These are phyloP conservation scores for Inonotus hispidus DNA, from an alignment of 1,284 basidiomycete species.

Conservation along the genomic window DNA sequence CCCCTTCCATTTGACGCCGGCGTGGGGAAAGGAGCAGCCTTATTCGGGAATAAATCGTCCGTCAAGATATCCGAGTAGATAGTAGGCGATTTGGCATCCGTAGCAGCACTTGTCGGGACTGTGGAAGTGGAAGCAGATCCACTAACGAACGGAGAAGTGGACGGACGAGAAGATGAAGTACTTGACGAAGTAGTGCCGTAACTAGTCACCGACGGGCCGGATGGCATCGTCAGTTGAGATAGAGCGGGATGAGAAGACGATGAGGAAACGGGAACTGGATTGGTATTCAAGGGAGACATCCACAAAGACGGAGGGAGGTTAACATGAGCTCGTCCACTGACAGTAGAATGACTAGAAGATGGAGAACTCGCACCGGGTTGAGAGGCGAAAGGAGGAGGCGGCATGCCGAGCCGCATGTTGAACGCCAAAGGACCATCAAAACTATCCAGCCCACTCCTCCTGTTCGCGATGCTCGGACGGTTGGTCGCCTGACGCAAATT, in stretches of 20 bases:
- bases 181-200: constrained; percentile 28
- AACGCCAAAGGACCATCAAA: constrained; percentile 1
- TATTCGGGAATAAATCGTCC: constrained; percentile 55
- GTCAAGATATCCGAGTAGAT: constrained; percentile 63
- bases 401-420: constrained; percentile 18
- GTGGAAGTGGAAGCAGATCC: constrained; percentile 17
- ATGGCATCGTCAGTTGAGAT: constrained; percentile 18
- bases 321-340: constrained; percentile 46
- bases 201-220: constrained; percentile 16
- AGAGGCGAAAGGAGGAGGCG: constrained; percentile 13
- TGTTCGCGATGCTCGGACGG: constrained; percentile 14
- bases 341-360: constrained; percentile 20
- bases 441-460: constrained; percentile 9
- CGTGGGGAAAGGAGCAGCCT: constrained; percentile 52
- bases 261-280: constrained; percentile 7
- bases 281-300: constrained; percentile 55
- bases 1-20: constrained; percentile 46
- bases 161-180: constrained; percentile 25
- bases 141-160: constrained; percentile 18
- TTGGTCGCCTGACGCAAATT: constrained; percentile 15
- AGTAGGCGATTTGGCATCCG: constrained; percentile 37
- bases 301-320: constrained; percentile 69
- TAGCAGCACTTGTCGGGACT: constrained; percentile 17
- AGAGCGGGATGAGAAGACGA: constrained; percentile 15
- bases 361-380: constrained; percentile 20